Base-by-base conservation (phyloP, 345 rosid genomes). In the Lepidium didymum region DNA sequence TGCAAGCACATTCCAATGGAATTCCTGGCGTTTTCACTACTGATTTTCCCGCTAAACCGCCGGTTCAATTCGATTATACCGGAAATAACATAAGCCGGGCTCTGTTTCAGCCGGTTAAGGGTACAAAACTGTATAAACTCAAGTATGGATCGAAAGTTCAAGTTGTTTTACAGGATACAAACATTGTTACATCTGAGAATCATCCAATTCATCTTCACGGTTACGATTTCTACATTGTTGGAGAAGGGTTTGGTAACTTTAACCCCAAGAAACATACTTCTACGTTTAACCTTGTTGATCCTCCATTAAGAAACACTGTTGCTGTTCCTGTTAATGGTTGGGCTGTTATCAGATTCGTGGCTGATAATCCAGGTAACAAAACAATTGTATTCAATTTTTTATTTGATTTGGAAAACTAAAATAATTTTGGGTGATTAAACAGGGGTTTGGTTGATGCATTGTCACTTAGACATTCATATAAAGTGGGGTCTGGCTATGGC, bases 131-230 rank as follows among this genome's bases (percentile, higher is more conserved):
- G 27, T 91, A 94, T 70, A 85, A 76, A 33, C 70, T 94, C 60
- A 81, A 85, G 65, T 94, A 72, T 42, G 96, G 97, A 10, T 77
- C 96, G 1, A 77, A 64, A 18, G 99, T 94, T 36, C 96, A 94
- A 67, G 9, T 94, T 50, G 99, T 94, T 27, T 16, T 94, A 18
- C 99, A 94, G 41, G 97, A 74, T 35, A 91, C 97, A 3, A 91
- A 83, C 73, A 94, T 94, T 42, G 83, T 83, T 6, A 87, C 95
- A 0, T 80, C 93, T 1, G 97, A 94, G 60, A 91, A 91, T 76
- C 98, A 93, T 67, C 97, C 97, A 0, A 84, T 93, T 65, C 98
- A 93, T 71, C 81, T 94, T 5, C 99, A 94, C 5, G 99, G 99
- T 43, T 86, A 94, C 41, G 99, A 94, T 81, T 94, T 94, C 77